These are phyloP conservation scores for Lepiota brunneoincarnata DNA, from an alignment of 768 basidiomycete species.

Conservation along the genomic window DNA sequence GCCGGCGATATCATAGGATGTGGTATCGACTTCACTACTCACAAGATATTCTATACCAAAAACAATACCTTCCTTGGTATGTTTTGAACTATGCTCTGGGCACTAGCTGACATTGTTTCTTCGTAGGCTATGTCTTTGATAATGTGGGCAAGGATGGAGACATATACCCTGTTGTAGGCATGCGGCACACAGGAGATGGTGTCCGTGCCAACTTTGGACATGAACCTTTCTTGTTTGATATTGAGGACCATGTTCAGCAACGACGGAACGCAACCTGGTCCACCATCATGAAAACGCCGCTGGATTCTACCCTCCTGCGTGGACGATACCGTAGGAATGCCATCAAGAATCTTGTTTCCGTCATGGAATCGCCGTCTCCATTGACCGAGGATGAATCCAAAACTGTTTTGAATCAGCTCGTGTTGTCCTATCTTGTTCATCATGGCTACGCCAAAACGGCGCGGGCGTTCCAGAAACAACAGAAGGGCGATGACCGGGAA, in stretches of 20 bases:
- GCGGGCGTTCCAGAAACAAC: slow-evolving; percentile 58
- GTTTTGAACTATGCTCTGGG: not conserved
- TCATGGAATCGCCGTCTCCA: slow-evolving; percentile 6
- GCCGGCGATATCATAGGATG: slow-evolving; percentile 90
- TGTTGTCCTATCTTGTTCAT: slow-evolving; percentile 78
- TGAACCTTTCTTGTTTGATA: slow-evolving; percentile 84
- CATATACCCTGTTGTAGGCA: slow-evolving; percentile 85
- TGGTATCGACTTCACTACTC: slow-evolving; percentile 84
- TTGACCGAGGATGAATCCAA: slow-evolving; percentile 47
- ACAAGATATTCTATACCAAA: slow-evolving; percentile 86
- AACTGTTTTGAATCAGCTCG: slow-evolving; percentile 65
- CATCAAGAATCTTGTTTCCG: slow-evolving; percentile 13
- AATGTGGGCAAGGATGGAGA: slow-evolving; percentile 63
- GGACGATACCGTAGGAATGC: slow-evolving; percentile 21
- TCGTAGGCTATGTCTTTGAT: slow-evolving; percentile 65
- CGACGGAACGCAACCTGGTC: slow-evolving; percentile 66
- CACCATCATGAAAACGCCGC: slow-evolving; percentile 55
- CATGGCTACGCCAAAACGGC: slow-evolving; percentile 80
- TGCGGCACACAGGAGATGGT: slow-evolving; percentile 76
- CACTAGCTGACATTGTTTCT: slow-evolving; percentile 9
- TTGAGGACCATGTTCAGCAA: slow-evolving; percentile 80
- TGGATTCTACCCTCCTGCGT: slow-evolving; percentile 37
- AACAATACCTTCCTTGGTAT: slow-evolving; percentile 74
- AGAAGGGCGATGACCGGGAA: slow-evolving; percentile 10
- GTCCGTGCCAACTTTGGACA: slow-evolving; percentile 88